Evolutionary conservation across 164 flowering plant genomes (phyloP), one percentile per base, ranked within the genome.

Genomic region (Aristolochia fimbriata): DNA sequence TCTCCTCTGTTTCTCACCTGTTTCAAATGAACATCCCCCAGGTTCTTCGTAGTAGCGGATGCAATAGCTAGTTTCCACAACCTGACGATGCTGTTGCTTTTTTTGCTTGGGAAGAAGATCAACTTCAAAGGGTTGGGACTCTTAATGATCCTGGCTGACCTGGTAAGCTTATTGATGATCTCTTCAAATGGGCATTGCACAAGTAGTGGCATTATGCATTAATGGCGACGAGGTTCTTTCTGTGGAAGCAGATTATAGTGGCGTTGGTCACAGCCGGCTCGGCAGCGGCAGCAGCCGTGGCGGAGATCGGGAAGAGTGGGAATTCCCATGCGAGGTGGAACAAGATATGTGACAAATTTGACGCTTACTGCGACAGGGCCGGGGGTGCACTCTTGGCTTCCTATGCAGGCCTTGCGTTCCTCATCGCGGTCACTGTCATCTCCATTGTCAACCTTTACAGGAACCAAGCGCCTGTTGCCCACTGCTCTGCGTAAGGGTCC

Each of bases 1-100:
- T 50, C 25, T 33, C 15, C 21, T 62, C 17, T 22, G 21, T 55
- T 56, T 47, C 21, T 47, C 31, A 11, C 20, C 19, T 25, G 21
- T 1, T 15, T 12, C 21, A 25, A 19, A 20, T 45, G 6, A 51
- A 51, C 43, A 2, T 27, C 19, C 51, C 71, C 62, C 82, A 90
- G 97, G 74, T 85, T 80, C 70, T 87, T 90, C 71, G 97, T 90
- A 55, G 61, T 81, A 60, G 84, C 78, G n/a, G 85, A 85, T 75
- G 80, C 66, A 8, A 55, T 77, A 64, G 92, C 76, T 8, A 77
- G 78, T 62, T 11, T 85, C 52, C 85, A 87, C 62, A 83, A 74
- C 75, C 65, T 83, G 67, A 11, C 79, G 72, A 75, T 82, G 81
- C 47, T 90, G 60, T 27, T 31, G 23, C 51, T 72, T 27, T 64